phyloP scores from a whole-genome alignment of 78 protist genomes.

The Blattamonas nauphoetae region DNA sequence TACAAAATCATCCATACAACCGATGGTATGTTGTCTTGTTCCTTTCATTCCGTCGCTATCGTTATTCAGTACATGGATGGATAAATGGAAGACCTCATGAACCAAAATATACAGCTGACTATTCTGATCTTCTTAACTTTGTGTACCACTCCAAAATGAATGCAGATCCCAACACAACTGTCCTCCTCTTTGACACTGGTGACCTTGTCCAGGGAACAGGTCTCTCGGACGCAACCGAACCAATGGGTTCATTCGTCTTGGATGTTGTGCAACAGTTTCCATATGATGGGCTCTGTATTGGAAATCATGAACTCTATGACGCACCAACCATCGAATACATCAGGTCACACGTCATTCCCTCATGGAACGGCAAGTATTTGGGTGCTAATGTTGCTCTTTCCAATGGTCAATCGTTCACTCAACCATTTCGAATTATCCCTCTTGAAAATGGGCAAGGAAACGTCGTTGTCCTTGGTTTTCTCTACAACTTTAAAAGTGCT shows the following conservation, averaged over 20 bases:
- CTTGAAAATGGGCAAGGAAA: neutral
- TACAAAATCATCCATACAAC: too few relatives aligned
- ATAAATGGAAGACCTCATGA: neutral
- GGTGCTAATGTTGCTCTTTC: too few relatives aligned
- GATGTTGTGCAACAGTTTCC: neutral
- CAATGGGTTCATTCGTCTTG: neutral
- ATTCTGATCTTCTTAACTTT: neutral
- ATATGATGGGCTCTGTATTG: slow-evolving; percentile 13
- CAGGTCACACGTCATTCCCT: too few relatives aligned
- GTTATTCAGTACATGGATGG: slow-evolving; percentile 2
- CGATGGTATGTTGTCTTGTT: too few relatives aligned
- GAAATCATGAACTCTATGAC: slow-evolving; percentile 21
- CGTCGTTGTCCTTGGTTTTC: neutral
- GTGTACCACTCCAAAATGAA: neutral
- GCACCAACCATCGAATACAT: slow-evolving; percentile 13
- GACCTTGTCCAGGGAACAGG: slow-evolving; percentile 27
- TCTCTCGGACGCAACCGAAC: neutral
- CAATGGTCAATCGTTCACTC: too few relatives aligned
- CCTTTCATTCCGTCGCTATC: too few relatives aligned
- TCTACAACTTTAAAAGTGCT: neutral
- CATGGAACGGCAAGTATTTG: too few relatives aligned
- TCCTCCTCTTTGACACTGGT: slow-evolving; percentile 30
- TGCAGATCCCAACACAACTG: neutral
- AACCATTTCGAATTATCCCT: too few relatives aligned
- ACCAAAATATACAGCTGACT: neutral